phyloP scores from a whole-genome alignment of 768 basidiomycete species.

The Termitomyces sp. region DNA sequence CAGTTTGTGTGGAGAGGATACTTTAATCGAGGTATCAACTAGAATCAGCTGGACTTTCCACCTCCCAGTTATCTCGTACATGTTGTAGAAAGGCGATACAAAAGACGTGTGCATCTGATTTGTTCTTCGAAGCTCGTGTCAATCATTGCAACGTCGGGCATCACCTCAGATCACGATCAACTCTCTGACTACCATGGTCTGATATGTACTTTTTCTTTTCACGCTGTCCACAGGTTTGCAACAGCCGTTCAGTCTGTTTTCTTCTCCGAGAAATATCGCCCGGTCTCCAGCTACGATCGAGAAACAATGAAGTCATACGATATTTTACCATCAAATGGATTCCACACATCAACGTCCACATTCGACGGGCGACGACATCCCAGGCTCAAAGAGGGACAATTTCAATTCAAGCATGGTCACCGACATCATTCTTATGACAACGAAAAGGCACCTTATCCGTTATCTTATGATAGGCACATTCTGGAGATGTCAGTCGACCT shows the following conservation, averaged over 20 bases:
- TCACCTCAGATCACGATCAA: conserved; percentile 14
- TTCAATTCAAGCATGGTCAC: conserved; percentile 56
- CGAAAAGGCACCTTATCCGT: conserved; percentile 79
- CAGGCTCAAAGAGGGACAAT: conserved; percentile 53
- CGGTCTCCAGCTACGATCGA: not conserved
- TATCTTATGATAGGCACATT: conserved; percentile 65
- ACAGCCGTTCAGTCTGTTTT: not conserved
- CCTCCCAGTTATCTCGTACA: not conserved
- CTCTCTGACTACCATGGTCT: conserved; percentile 12
- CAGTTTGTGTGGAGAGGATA: too few relatives aligned
- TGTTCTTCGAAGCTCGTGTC: conserved; percentile 4
- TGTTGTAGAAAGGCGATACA: not conserved
- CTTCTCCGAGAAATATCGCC: not conserved
- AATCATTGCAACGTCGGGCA: conserved; percentile 9
- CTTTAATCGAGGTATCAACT: too few relatives aligned
- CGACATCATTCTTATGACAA: conserved; percentile 65
- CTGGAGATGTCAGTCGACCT: conserved; percentile 52
- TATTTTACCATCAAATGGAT: conserved; percentile 16
- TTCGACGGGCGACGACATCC: conserved; percentile 34
- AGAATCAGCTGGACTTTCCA: too few relatives aligned
- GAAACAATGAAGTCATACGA: conserved; percentile 17
- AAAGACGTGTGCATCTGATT: not conserved
- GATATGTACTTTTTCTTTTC: conserved; percentile 4
- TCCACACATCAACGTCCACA: conserved; percentile 19
- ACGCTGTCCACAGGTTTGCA: not conserved